phyloP scores from a whole-genome alignment of 2,329 filamentous ascomycete species.

The Xylaria sp. region DNA sequence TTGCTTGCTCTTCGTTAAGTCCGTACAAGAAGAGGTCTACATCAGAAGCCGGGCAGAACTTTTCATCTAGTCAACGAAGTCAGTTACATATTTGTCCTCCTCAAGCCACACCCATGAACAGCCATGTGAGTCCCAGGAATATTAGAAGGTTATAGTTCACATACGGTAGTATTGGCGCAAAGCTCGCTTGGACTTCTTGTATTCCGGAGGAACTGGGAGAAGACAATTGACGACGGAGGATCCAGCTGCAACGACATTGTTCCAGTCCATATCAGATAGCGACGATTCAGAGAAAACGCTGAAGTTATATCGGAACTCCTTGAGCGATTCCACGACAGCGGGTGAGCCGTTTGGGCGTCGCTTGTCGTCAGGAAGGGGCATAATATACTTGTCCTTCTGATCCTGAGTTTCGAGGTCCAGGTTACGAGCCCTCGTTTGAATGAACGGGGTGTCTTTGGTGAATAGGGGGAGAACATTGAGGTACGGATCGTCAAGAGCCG shows the following conservation, averaged over 20 bases:
- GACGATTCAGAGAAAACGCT: constrained; percentile 83
- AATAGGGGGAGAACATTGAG: constrained; percentile 77
- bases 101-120: background rate
- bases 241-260: constrained; percentile 82
- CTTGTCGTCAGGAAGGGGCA: constrained; percentile 70
- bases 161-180: constrained; percentile 83
- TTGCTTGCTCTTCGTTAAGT: constrained; percentile 78
- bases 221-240: constrained; percentile 84
- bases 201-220: constrained; percentile 73
- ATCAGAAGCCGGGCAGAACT: constrained; percentile 75
- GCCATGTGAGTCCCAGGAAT: too few species aligned
- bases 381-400: constrained; percentile 74
- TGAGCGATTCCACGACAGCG: constrained; percentile 73
- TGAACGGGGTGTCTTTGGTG: constrained; percentile 62
- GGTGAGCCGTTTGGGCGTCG: constrained; percentile 71
- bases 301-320: constrained; percentile 83
- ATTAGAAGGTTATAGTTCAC: constrained; percentile 51
- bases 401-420: constrained; percentile 66
- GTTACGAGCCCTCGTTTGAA: constrained; percentile 72
- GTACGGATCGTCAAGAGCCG: constrained; percentile 64
- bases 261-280: constrained; percentile 81
- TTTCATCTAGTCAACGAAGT: constrained; percentile 38
- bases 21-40: constrained; percentile 89
- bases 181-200: constrained; percentile 70
- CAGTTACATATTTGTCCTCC: constrained; percentile 13